Base-by-base conservation (phyloP, 306 rosid genomes). In the Prunus mongolica region DNA sequence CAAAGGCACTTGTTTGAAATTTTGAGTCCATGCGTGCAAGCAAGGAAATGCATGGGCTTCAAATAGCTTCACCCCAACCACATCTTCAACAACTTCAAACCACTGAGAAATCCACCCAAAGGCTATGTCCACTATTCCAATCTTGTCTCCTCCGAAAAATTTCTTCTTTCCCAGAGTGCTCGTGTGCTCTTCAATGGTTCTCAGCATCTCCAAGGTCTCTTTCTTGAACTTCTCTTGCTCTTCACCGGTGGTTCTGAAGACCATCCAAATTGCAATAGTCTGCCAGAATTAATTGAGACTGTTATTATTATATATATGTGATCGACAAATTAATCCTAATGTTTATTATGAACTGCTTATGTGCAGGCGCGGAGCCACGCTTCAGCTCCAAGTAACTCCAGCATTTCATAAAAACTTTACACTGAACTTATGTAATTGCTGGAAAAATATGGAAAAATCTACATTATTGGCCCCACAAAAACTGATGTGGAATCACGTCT, bases 51-150 rank as follows among this genome's bases (percentile, higher is more conserved):
- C 80, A 25, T 76, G 68, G 47, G 76, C 75, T 27, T 79, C 61
- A 3, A 79, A 16, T 8, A 85, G 22, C 72, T 87, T 79, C 2
- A 76, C 24, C 3, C 89, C 89, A 3, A 28, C 76, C 74, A 81
- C 76, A 51, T 84, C 82, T 55, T 84, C 88, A 47, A 85, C 69
- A 8, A 80, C 84, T 69, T 75, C 80, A 64, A 75, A 67, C 91
- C 91, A 87, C 25, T 75, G 68, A 63, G 30, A 25, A 22, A 87
- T 72, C n/a, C 75, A 64, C 25, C 84, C 86, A 69, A 77, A 76
- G 25, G 84, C 89, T 16, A 85, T 34, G 74, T 85, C 89, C 45
- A 74, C 84, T 3, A 82, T 51, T 22, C 68, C 78, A 58, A 85
- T 58, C 19, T 1, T 70, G 71, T 85, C 81, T 50, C 38, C 38